These are phyloP conservation scores for Phytophthora brassicae DNA, from an alignment of 352 stramenopile genomes.

Conservation along the genomic window DNA sequence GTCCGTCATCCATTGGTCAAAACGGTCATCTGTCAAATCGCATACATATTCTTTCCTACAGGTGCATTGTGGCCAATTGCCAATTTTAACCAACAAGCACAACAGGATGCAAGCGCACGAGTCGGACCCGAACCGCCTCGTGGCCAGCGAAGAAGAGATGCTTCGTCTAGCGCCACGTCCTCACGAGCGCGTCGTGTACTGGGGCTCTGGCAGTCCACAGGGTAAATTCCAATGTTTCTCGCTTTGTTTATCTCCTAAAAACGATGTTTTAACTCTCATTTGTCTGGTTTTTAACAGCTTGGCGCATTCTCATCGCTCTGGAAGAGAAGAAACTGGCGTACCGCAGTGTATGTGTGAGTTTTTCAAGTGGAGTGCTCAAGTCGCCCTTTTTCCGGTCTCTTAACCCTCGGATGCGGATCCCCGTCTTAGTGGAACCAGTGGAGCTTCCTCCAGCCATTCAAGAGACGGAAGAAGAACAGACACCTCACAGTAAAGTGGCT, in stretches of 20 bases:
- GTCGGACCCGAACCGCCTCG: conserved; percentile 24
- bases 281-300: conserved; percentile 39
- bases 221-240: no score
- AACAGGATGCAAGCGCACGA: conserved; percentile 10
- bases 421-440: conserved; percentile 72
- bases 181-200: conserved; percentile 81
- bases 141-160: conserved; percentile 62
- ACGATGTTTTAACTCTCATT: conserved; percentile 2
- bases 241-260: no score
- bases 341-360: conserved; percentile 80
- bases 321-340: conserved; percentile 80
- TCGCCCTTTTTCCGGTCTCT: conserved; percentile 72
- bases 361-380: conserved; percentile 84
- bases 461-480: background rate
- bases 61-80: conserved; percentile 15
- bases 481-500: conserved; percentile 28
- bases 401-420: conserved; percentile 82
- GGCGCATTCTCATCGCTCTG: conserved; percentile 80
- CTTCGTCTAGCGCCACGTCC: conserved; percentile 52
- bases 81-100: conserved; percentile 1
- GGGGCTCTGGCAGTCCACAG: conserved; percentile 82
- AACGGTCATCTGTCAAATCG: background rate
- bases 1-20: background rate
- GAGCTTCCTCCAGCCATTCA: conserved; percentile 32
- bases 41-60: background rate